phyloP scores from a whole-genome alignment of 1,139 yeast genomes.

The Blastobotrys illinoisensis region DNA sequence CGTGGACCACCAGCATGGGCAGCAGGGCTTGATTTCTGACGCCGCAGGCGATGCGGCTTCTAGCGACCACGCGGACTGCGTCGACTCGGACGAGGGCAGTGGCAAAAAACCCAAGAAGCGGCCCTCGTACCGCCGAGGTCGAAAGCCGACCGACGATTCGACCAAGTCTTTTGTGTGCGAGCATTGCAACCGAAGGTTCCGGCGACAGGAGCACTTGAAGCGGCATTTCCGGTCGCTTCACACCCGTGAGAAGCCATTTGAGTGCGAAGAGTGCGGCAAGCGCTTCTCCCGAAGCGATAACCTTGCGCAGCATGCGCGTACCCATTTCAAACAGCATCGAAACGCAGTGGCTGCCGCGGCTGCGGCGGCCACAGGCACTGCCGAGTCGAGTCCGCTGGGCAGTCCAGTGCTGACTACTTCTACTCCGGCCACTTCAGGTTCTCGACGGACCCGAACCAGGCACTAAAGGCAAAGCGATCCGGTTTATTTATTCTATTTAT shows the following conservation, averaged over 20 bases:
- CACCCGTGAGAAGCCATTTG: slow-evolving; percentile 70
- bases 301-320: slow-evolving; percentile 67
- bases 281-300: slow-evolving; percentile 74
- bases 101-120: slow-evolving; percentile 1
- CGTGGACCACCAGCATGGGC: too few relatives aligned
- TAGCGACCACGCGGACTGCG: not conserved
- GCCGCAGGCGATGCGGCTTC: not conserved
- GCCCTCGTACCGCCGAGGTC: slow-evolving; percentile 25
- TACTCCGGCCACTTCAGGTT: not conserved
- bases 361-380: not conserved
- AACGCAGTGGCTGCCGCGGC: not conserved
- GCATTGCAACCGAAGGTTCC: slow-evolving; percentile 41
- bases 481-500: not conserved
- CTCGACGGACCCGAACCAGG: not conserved
- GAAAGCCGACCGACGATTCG: slow-evolving; percentile 29
- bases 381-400: not conserved
- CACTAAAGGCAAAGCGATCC: not conserved
- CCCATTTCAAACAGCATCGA: slow-evolving; percentile 36
- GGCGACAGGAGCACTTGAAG: slow-evolving; percentile 74
- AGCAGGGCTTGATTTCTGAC: not conserved
- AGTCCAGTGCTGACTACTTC: not conserved
- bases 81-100: slow-evolving; percentile 1
- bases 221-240: slow-evolving; percentile 66
- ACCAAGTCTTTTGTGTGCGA: slow-evolving; percentile 31
- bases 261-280: slow-evolving; percentile 64